Percentiles rank a stretch among this genome's conserved stretches.
These are phyloP conservation scores for Amylocystis lapponica DNA, from an alignment of 768 basidiomycete species.

Conservation along the genomic window DNA sequence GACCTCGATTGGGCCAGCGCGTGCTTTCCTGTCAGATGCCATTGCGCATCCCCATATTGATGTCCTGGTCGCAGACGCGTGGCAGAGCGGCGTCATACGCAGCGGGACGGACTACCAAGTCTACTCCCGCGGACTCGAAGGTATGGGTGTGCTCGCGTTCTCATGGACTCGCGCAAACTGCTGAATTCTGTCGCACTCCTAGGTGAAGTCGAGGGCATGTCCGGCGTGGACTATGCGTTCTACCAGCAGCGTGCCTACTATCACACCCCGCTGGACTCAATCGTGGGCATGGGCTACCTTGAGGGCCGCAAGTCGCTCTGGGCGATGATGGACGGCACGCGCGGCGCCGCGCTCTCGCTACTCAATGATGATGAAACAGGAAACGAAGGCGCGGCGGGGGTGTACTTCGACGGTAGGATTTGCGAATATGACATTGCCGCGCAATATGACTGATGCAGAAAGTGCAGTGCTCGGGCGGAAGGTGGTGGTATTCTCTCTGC, in stretches of 20 bases:
- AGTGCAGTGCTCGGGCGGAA: slow-evolving; percentile 52
- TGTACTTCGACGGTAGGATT: slow-evolving; percentile 71
- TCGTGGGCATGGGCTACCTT: slow-evolving; percentile 44
- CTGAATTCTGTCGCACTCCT: not conserved
- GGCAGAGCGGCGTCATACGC: slow-evolving; percentile 56
- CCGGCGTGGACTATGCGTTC: slow-evolving; percentile 76
- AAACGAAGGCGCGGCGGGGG: slow-evolving; percentile 27
- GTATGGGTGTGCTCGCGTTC: not conserved
- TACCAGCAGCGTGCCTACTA: slow-evolving; percentile 70
- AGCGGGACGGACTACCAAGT: slow-evolving; percentile 73
- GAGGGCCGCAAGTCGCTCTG: slow-evolving; percentile 58
- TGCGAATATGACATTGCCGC: not conserved
- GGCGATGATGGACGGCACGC: slow-evolving; percentile 71
- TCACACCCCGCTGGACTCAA: slow-evolving; percentile 69
- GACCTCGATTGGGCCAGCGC: slow-evolving; percentile 52
- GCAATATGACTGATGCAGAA: no score
- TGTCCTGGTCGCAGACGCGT: slow-evolving; percentile 63
- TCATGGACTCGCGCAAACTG: slow-evolving; percentile 5
- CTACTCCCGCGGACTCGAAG: slow-evolving; percentile 39
- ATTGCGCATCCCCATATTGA: slow-evolving; percentile 70
- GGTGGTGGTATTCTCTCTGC: slow-evolving; percentile 51
- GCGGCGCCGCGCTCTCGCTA: slow-evolving; percentile 49
- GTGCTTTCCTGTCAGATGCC: slow-evolving; percentile 34
- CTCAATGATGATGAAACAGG: slow-evolving; percentile 33
- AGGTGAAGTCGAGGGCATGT: slow-evolving; percentile 36